Percentiles rank a stretch among this genome's conserved stretches.
phyloP scores from a whole-genome alignment of 2,329 filamentous ascomycete species.

The Achaetomium macrosporum region DNA sequence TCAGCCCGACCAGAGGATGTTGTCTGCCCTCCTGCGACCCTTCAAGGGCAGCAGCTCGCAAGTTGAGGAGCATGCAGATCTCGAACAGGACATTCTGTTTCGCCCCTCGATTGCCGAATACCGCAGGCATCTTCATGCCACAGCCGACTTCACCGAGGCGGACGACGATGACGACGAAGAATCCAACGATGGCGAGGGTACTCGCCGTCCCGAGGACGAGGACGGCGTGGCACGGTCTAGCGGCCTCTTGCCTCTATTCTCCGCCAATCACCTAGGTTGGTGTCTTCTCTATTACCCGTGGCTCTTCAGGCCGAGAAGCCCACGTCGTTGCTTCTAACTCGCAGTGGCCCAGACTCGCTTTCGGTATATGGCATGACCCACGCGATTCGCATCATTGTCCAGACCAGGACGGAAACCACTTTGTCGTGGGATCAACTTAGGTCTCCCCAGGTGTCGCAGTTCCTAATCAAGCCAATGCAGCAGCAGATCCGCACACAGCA shows the following conservation, averaged over 20 bases:
- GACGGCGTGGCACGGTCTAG: slow-evolving; percentile 26
- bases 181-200: slow-evolving; percentile 33
- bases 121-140: slow-evolving; percentile 45
- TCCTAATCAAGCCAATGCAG: slow-evolving; percentile 91
- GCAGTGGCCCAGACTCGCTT: slow-evolving; percentile 57
- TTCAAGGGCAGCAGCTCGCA: slow-evolving; percentile 26
- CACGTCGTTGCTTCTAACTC: slow-evolving; percentile 22
- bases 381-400: slow-evolving; percentile 77
- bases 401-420: slow-evolving; percentile 82
- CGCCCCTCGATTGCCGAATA: slow-evolving; percentile 30
- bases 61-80: slow-evolving; percentile 18
- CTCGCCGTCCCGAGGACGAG: slow-evolving; percentile 29
- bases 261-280: slow-evolving; percentile 69
- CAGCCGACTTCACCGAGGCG: slow-evolving; percentile 60
- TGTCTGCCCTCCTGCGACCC: slow-evolving; percentile 30
- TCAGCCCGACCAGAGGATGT: slow-evolving; percentile 26
- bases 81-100: slow-evolving; percentile 16
- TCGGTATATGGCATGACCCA: slow-evolving; percentile 90
- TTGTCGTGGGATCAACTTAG: slow-evolving; percentile 91
- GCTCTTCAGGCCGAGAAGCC: neutral
- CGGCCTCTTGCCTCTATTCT: slow-evolving; percentile 67
- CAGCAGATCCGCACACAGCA: slow-evolving; percentile 78
- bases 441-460: slow-evolving; percentile 93
- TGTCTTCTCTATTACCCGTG: slow-evolving; percentile 10
- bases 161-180: slow-evolving; percentile 49